phyloP scores from a whole-genome alignment of 768 basidiomycete genomes.

The Pleurotus tuoliensis region DNA sequence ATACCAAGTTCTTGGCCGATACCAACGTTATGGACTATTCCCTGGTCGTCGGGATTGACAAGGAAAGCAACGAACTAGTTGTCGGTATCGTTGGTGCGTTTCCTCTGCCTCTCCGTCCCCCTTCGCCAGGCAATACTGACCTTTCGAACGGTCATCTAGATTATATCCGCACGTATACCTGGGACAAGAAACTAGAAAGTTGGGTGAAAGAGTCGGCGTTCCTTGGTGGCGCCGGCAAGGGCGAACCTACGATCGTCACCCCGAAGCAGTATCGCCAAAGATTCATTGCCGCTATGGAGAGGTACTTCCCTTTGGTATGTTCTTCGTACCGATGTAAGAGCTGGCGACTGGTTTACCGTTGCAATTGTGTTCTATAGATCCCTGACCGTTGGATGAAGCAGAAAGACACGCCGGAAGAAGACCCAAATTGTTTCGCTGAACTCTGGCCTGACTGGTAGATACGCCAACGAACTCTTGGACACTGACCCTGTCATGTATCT shows the following conservation, averaged over 20 bases:
- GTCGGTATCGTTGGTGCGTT: conserved; percentile 92
- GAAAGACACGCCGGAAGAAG: conserved; percentile 74
- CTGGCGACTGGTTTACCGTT: not conserved
- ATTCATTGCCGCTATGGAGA: conserved; percentile 84
- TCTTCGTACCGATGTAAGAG: not conserved
- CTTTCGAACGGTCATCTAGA: conserved; percentile 40
- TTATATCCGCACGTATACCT: conserved; percentile 93
- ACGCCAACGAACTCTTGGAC: not conserved
- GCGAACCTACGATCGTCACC: conserved; percentile 95
- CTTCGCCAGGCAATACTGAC: conserved; percentile 7
- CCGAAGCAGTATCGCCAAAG: conserved; percentile 91
- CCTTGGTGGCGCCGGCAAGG: conserved; percentile 75
- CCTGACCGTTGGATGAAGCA: conserved; percentile 93
- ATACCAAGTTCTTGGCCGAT: conserved; percentile 91
- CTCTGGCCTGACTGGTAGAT: conserved; percentile 65
- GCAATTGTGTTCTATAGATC: conserved; percentile 38
- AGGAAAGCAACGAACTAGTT: conserved; percentile 83
- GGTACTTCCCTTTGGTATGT: conserved; percentile 77
- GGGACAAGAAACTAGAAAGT: conserved; percentile 98
- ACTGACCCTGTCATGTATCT: not conserved
- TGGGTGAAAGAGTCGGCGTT: conserved; percentile 97
- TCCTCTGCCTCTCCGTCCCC: not conserved
- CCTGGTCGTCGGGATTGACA: conserved; percentile 91
- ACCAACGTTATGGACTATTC: conserved; percentile 99
- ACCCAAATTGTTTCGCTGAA: conserved; percentile 50